Conservation (phyloP, 192 early-diverging fungal species). For the Chytriomyces sp. region DNA sequence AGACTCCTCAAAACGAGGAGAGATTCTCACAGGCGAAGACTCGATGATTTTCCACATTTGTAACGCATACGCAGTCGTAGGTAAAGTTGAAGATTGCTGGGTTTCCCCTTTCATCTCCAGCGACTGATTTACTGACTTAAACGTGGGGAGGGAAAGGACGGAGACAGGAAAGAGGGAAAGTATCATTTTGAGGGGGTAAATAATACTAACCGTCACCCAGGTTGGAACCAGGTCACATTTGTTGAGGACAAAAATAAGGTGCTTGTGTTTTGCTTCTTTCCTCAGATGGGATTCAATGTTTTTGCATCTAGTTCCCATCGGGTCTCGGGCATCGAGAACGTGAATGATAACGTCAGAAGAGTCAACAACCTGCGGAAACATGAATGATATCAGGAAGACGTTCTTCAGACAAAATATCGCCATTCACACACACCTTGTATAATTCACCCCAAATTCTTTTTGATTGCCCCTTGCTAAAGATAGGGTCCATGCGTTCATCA, state of each 20-base stretch:
- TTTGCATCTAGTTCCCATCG: conserved; percentile 91
- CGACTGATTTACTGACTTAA: conserved; percentile 60
- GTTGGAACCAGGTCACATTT: conserved; percentile 99
- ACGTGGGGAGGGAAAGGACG: conserved; percentile 43
- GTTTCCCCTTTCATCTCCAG: conserved; percentile 11
- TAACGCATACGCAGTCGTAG: conserved; percentile 51
- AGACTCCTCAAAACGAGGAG: conserved; percentile 59
- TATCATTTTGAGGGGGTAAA: not conserved
- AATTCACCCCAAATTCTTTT: conserved; percentile 99
- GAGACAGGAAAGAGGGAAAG: conserved; percentile 12
- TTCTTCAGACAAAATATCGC: too few relatives aligned
- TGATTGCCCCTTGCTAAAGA: conserved; percentile 91
- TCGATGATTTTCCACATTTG: conserved; percentile 59
- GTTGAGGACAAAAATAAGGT: conserved; percentile 94
- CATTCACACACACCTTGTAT: conserved; percentile 86
- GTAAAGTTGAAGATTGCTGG: conserved; percentile 8
- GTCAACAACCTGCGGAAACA: conserved; percentile 73
- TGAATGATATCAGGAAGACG: conserved; percentile 6
- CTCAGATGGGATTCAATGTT: conserved; percentile 91
- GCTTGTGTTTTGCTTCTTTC: conserved; percentile 94
- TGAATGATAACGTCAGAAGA: conserved; percentile 93
- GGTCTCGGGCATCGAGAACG: conserved; percentile 98
- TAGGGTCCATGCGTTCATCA: conserved; percentile 82
- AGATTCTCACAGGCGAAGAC: conserved; percentile 40
- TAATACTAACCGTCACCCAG: conserved; percentile 86